Evolutionary conservation across 1,284 basidiomycete genomes (phyloP).

Genomic region (Rhodotorula mucilaginosa): DNA sequence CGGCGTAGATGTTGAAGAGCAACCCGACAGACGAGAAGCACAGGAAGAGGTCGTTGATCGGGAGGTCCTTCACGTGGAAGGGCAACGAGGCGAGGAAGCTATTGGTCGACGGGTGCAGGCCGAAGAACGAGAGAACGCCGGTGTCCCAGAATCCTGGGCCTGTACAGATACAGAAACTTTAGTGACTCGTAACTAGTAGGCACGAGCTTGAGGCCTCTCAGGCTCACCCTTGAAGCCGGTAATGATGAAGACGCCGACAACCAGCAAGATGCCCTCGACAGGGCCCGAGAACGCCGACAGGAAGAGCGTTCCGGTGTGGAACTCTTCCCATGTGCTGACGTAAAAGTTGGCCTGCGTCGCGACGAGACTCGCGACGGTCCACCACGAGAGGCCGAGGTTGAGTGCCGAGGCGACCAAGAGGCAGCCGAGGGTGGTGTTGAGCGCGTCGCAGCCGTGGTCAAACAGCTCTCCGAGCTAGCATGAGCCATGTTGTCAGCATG

Average conservation of each 20-base stretch:
- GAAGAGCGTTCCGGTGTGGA: slow-evolving; percentile 85
- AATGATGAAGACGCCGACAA: slow-evolving; percentile 72
- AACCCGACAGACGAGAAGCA: slow-evolving; percentile 72
- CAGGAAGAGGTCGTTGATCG: slow-evolving; percentile 86
- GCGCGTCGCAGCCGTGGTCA: slow-evolving; percentile 81
- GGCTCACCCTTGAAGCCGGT: slow-evolving; percentile 67
- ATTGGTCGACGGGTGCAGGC: slow-evolving; percentile 54
- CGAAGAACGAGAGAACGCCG: slow-evolving; percentile 62
- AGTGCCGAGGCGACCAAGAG: slow-evolving; percentile 79
- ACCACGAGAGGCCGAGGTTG: slow-evolving; percentile 89
- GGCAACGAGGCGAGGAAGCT: slow-evolving; percentile 44
- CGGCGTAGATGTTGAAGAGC: slow-evolving; percentile 74
- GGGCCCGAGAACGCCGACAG: slow-evolving; percentile 94
- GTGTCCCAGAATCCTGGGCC: slow-evolving; percentile 78
- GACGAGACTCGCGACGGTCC: slow-evolving; percentile 86
- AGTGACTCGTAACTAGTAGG: neutral
- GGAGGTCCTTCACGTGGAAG: slow-evolving; percentile 55
- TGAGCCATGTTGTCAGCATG: neutral
- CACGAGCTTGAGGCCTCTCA: too few relatives aligned
- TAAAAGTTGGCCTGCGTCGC: slow-evolving; percentile 92
- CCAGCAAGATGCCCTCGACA: slow-evolving; percentile 91
- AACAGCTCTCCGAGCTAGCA: slow-evolving; percentile 79
- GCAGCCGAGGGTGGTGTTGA: slow-evolving; percentile 91
- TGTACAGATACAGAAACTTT: slow-evolving; percentile 9
- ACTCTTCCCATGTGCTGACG: slow-evolving; percentile 94